A percentile compares a stretch with the other conserved stretches of the same genome.
Evolutionary conservation across 352 stramenopile species (phyloP).

Genomic region (Phytophthora uliginosa): DNA sequence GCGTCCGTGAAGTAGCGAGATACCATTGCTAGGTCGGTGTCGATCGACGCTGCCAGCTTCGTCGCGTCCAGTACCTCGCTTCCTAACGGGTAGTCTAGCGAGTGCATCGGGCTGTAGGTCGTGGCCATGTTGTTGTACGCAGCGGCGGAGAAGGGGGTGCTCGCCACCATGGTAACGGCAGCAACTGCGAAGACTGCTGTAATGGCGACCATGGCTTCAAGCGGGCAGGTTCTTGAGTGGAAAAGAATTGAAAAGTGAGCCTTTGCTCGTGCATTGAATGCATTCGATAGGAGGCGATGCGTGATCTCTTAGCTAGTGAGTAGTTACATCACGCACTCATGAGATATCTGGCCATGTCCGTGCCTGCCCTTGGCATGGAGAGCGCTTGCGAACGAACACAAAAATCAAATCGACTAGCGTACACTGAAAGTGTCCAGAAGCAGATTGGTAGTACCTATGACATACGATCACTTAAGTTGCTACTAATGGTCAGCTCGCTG

Average conservation of each 20-base stretch:
- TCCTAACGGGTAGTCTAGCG: constrained; percentile 52
- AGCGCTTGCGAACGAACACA: background rate
- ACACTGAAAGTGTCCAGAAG: background rate
- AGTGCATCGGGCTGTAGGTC: constrained; percentile 70
- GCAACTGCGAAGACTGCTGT: constrained; percentile 3
- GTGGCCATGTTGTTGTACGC: constrained; percentile 44
- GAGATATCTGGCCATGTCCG: background rate
- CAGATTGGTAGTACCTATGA: background rate
- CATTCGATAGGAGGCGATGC: background rate
- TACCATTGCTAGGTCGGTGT: constrained; percentile 59
- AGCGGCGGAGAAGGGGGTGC: background rate
- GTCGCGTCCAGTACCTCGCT: constrained; percentile 27
- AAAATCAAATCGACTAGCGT: background rate
- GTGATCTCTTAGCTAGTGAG: background rate
- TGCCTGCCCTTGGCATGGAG: background rate
- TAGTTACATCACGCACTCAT: background rate
- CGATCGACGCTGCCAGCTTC: constrained; percentile 39
- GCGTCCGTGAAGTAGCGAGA: constrained; percentile 51
- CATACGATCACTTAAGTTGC: background rate
- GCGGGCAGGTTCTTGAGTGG: background rate
- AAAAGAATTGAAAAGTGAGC: constrained; percentile 4
- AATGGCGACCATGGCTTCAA: background rate
- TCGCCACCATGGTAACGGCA: background rate
- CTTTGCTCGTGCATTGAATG: background rate
- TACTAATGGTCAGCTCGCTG: background rate